Evolutionary conservation across 345 rosid genomes (phyloP), one percentile per base, ranked within the genome.

Genomic region (Anacardium occidentale): DNA sequence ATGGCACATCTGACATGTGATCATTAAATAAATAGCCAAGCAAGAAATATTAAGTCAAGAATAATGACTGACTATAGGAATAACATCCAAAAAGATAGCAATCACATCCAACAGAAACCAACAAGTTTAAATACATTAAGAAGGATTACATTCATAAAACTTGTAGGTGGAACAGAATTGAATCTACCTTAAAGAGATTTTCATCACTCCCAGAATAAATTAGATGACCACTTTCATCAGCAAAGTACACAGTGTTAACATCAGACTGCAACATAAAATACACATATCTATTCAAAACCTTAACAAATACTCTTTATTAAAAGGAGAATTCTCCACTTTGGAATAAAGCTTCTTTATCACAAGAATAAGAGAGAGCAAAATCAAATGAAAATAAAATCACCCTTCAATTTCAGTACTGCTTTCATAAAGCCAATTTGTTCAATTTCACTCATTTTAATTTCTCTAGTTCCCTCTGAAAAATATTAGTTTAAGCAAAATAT

Each of bases 141-240:
- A 14, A 74, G 26, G 66, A 48, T 54, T 40, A 67, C 24, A 56
- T 17, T 24, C 37, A 2, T 11, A 26, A 13, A 59, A 2, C 42
- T 56, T 29, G 32, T 4, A 29, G 22, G 26, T 34, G 59, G 52
- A 55, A 48, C 37, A 62, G 13, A 47, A 64, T 32, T 3, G 29
- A 68, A 62, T 57, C 77, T 70, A 89, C 98, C 92, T 92, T 94
- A 77, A 97, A 94, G 48, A 87, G 85, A 75, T 77, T 83, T 80
- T 94, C 98, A 78, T 94, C 98, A 81, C 98, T 87, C 56, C 97
- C 98, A 45, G 97, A 94, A 74, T 85, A 89, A 32, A 94, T 85
- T 59, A 94, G 83, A 80, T 94, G 87, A 69, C 97, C 97, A 81
- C 92, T 90, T 84, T 88, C 97, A 79, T 94, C 97, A 10, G 97